Percentiles rank a stretch among this genome's conserved stretches.
Evolutionary conservation across 2,329 filamentous ascomycete genomes (phyloP).

Genomic region (Coleophoma crateriformis): DNA sequence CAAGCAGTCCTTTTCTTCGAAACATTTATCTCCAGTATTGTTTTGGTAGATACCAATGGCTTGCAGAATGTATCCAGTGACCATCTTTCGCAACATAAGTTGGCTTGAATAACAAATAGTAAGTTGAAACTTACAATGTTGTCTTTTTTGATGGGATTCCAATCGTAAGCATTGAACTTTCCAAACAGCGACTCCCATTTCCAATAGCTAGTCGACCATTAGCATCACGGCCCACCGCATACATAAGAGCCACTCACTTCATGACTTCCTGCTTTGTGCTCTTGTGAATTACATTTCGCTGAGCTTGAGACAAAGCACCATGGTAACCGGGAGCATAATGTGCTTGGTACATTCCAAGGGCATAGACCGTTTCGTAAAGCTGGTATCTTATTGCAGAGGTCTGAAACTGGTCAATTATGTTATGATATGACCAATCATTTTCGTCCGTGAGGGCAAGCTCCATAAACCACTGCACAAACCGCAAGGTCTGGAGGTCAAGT

Average conservation of each 20-base stretch:
- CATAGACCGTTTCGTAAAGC: slow-evolving; percentile 15
- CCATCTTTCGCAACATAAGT: background rate
- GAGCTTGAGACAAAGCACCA: slow-evolving; percentile 13
- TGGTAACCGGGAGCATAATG: slow-evolving; percentile 16
- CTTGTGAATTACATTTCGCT: slow-evolving; percentile 17
- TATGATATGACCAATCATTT: slow-evolving; percentile 15
- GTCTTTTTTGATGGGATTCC: slow-evolving; percentile 12
- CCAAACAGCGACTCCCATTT: slow-evolving; percentile 17
- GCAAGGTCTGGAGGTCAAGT: slow-evolving; percentile 1
- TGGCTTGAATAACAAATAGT: background rate
- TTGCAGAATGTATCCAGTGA: background rate
- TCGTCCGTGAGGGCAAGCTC: slow-evolving; percentile 11
- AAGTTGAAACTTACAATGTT: slow-evolving; percentile 3
- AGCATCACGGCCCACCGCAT: too few relatives aligned
- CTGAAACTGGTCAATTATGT: slow-evolving; percentile 22
- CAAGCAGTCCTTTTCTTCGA: background rate
- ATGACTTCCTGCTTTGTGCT: slow-evolving; percentile 12
- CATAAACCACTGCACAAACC: slow-evolving; percentile 12
- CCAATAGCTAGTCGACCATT: slow-evolving; percentile 7
- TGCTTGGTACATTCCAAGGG: slow-evolving; percentile 12
- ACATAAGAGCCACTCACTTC: background rate
- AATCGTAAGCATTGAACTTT: slow-evolving; percentile 3
- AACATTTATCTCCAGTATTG: background rate
- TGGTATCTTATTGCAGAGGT: slow-evolving; percentile 19
- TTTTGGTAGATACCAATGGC: background rate